Evolutionary conservation across 305 asterid genomes (phyloP).

Genomic region (Fraxinus baroniana): DNA sequence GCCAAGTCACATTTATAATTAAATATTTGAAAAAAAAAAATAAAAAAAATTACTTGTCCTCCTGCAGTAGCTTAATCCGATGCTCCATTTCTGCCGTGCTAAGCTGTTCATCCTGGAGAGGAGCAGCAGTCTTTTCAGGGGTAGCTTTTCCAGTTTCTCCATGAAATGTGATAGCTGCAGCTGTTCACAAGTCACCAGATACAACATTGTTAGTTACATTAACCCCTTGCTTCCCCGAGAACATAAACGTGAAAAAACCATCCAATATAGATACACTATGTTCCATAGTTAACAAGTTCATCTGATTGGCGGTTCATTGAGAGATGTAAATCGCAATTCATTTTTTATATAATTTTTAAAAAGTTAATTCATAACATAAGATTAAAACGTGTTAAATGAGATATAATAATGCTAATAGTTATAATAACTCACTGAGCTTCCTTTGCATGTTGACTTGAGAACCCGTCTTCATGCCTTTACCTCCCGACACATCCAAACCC

Average conservation of each 20-base stretch:
- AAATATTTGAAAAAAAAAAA: constrained; percentile 19
- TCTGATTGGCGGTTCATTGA: background rate
- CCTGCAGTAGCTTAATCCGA: constrained; percentile 78
- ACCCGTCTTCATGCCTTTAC: too few relatives aligned
- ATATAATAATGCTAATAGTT: background rate
- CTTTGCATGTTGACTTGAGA: too few relatives aligned
- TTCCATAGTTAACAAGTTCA: background rate
- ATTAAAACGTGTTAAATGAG: background rate
- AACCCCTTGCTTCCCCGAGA: constrained; percentile 15
- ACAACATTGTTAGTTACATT: constrained; percentile 23
- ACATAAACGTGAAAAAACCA: constrained; percentile 20
- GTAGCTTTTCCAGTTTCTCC: constrained; percentile 54
- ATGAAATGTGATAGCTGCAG: constrained; percentile 57
- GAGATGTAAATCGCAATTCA: background rate
- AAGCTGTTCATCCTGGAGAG: constrained; percentile 65
- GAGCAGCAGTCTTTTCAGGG: constrained; percentile 40
- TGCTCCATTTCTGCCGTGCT: constrained; percentile 76
- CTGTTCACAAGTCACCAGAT: constrained; percentile 47
- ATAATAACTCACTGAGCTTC: background rate
- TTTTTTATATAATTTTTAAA: background rate
- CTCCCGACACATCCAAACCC: too few relatives aligned
- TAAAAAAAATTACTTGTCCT: constrained; percentile 75
- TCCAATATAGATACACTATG: constrained; percentile 2
- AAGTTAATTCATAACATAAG: background rate
- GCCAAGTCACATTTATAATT: background rate